Evolutionary conservation across 1,139 yeast genomes (phyloP).

Genomic region (Hyphopichia fennica): DNA sequence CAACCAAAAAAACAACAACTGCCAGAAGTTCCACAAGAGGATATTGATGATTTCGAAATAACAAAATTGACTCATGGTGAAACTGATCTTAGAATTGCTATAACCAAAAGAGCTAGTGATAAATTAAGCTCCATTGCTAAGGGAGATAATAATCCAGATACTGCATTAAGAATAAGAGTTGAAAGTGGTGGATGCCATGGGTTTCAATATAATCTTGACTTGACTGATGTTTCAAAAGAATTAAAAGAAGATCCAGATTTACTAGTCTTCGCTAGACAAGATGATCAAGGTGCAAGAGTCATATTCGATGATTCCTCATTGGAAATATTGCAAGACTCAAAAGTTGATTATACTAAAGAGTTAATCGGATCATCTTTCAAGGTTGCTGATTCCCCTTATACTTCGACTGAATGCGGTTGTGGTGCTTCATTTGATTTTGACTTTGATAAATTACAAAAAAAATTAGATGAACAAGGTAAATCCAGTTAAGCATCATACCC

Average conservation of each 20-base stretch:
- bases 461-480: conserved; percentile 13
- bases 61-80: conserved; percentile 35
- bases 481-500: not conserved
- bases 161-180: conserved; percentile 76
- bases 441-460: conserved; percentile 50
- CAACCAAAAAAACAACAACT: conserved; percentile 6
- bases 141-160: conserved; percentile 57
- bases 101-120: conserved; percentile 39
- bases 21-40: conserved; percentile 19
- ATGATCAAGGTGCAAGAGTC: conserved; percentile 53
- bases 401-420: conserved; percentile 94
- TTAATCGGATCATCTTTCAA: conserved; percentile 94
- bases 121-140: conserved; percentile 58
- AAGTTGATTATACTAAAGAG: conserved; percentile 86
- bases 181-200: conserved; percentile 99
- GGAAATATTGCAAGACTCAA: conserved; percentile 81
- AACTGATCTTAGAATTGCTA: conserved; percentile 39
- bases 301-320: conserved; percentile 80
- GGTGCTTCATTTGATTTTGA: conserved; percentile 94
- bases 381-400: conserved; percentile 84
- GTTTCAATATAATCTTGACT: conserved; percentile 78
- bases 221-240: conserved; percentile 51
- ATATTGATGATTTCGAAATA: conserved; percentile 27
- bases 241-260: conserved; percentile 34
- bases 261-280: conserved; percentile 64